phyloP scores from a whole-genome alignment of 202 grass and related monocot species.

The Brachypodium distachyon region DNA sequence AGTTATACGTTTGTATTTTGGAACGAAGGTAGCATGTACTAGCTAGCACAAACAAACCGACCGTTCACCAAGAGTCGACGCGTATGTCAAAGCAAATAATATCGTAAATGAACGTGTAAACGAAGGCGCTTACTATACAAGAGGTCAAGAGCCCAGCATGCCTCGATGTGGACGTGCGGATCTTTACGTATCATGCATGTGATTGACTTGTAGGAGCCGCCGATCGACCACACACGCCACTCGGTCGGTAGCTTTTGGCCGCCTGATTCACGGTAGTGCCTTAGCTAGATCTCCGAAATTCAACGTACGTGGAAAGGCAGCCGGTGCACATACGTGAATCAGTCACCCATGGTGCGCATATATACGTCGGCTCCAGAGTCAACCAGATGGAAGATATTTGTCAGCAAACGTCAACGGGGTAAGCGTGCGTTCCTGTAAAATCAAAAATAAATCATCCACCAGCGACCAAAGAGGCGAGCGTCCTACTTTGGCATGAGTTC shows the following conservation, averaged over 20 bases:
- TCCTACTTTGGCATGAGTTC: too few relatives aligned
- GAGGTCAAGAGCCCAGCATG: too few relatives aligned
- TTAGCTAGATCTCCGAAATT: background rate
- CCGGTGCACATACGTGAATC: background rate
- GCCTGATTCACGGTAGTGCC: background rate
- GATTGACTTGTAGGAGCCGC: constrained; percentile 2
- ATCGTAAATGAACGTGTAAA: too few relatives aligned
- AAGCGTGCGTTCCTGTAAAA: background rate
- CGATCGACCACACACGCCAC: background rate
- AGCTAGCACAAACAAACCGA: too few relatives aligned
- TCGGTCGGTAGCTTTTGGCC: background rate
- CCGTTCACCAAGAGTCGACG: too few relatives aligned
- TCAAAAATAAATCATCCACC: background rate
- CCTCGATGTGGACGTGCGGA: background rate
- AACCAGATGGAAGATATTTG: constrained; percentile 16
- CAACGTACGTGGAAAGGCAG: constrained; percentile 19
- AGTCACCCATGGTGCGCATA: background rate
- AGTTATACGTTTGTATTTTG: too few relatives aligned
- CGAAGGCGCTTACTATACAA: too few relatives aligned
- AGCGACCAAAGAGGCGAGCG: background rate
- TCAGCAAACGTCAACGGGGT: constrained; percentile 9
- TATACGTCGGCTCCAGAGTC: background rate
- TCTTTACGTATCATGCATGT: background rate
- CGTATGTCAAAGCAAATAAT: too few relatives aligned
- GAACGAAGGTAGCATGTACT: too few relatives aligned